Conservation (phyloP, 495 filamentous ascomycete genomes). For the Aspergillus asperescens region DNA sequence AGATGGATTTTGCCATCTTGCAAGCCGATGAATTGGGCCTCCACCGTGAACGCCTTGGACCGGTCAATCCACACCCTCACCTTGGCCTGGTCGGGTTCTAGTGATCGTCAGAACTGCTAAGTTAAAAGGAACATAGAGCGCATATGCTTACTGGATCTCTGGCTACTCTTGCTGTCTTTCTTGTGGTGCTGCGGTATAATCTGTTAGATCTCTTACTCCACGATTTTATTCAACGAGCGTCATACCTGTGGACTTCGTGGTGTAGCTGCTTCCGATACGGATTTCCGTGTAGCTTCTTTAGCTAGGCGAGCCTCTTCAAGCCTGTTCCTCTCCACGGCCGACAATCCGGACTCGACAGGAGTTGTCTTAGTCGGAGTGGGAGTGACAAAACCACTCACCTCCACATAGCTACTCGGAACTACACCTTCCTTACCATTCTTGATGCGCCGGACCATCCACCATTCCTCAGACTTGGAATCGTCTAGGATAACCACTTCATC, state of each 20-base stretch:
- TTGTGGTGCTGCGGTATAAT: constrained; percentile 59
- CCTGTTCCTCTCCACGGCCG: constrained; percentile 76
- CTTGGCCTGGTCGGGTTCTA: constrained; percentile 80
- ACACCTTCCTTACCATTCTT: constrained; percentile 95
- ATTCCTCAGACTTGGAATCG: constrained; percentile 88
- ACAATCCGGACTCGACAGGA: constrained; percentile 57
- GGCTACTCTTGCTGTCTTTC: constrained; percentile 58
- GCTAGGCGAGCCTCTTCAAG: constrained; percentile 74
- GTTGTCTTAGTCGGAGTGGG: constrained; percentile 42
- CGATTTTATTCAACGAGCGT: neutral
- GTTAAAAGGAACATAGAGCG: neutral
- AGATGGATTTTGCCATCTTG: constrained; percentile 92
- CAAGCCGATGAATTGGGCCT: constrained; percentile 92
- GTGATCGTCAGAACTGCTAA: constrained; percentile 15
- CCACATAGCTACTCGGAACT: constrained; percentile 95
- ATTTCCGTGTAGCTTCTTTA: constrained; percentile 64
- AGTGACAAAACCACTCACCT: constrained; percentile 62
- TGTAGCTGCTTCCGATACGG: constrained; percentile 51
- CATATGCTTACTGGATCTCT: constrained; percentile 69
- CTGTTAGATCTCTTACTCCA: constrained; percentile 30
- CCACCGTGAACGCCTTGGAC: constrained; percentile 91
- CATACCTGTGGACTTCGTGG: constrained; percentile 62
- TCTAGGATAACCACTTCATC: constrained; percentile 92
- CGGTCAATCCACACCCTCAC: constrained; percentile 92
- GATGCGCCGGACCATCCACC: constrained; percentile 90